Conservation (phyloP, 2,329 filamentous ascomycete genomes). For the Talaromyces sp. region DNA sequence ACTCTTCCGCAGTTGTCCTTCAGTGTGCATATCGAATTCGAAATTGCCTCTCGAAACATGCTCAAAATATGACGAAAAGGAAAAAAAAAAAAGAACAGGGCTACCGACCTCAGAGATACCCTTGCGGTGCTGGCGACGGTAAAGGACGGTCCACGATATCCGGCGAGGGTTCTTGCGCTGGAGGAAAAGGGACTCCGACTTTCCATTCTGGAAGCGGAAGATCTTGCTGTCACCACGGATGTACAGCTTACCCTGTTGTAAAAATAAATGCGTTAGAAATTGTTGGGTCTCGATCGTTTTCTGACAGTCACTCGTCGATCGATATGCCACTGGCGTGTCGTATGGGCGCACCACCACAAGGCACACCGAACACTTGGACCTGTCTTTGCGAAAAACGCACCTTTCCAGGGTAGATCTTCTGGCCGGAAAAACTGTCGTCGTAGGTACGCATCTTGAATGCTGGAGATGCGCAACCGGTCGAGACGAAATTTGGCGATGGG, state of each 20-base stretch:
- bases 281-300: background rate
- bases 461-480: slow-evolving; percentile 40
- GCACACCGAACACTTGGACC: background rate
- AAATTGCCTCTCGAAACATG: background rate
- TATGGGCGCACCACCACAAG: background rate
- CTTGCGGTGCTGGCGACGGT: slow-evolving; percentile 99
- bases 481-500: slow-evolving; percentile 35
- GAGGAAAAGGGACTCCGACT: slow-evolving; percentile 99
- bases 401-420: slow-evolving; percentile 78
- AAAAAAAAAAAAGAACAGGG: slow-evolving; percentile 16
- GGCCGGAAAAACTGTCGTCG: slow-evolving; percentile 72
- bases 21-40: background rate
- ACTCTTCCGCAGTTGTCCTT: background rate
- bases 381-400: slow-evolving; percentile 43
- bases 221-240: slow-evolving; percentile 99
- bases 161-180: slow-evolving; percentile 99
- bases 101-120: slow-evolving; percentile 97
- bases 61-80: background rate
- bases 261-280: slow-evolving; percentile 18
- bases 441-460: slow-evolving; percentile 67
- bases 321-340: background rate
- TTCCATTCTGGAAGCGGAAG: slow-evolving; percentile 99
- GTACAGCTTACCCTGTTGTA: slow-evolving; percentile 91
- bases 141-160: slow-evolving; percentile 97
- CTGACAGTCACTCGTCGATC: background rate